Percentiles rank a stretch among this genome's conserved stretches.
These are phyloP conservation scores for Mycena amicta DNA, from an alignment of 768 basidiomycete genomes.

Conservation along the genomic window DNA sequence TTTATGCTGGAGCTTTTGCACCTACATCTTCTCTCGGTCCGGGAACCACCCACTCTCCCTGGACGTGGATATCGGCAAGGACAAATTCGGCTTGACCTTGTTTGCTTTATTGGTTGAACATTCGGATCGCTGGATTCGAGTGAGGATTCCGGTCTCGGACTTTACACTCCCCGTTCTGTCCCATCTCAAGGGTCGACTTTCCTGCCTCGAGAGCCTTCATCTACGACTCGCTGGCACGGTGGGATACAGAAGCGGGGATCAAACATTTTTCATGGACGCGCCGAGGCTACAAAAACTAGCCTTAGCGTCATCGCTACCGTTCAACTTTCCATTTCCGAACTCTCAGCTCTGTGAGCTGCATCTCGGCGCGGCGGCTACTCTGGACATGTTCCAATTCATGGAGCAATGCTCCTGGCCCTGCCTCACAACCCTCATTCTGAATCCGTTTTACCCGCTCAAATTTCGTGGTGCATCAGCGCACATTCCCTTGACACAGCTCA, in stretches of 20 bases:
- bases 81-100: background rate
- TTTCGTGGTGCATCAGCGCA: background rate
- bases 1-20: background rate
- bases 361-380: constrained; percentile 13
- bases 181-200: constrained; percentile 4
- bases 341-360: constrained; percentile 13
- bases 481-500: constrained; percentile 9
- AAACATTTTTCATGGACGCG: background rate
- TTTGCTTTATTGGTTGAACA: constrained; percentile 1
- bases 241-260: background rate
- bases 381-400: constrained; percentile 8
- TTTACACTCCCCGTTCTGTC: background rate
- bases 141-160: constrained; percentile 4
- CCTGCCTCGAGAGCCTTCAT: constrained; percentile 11
- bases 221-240: constrained; percentile 1
- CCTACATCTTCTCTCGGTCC: constrained; percentile 14
- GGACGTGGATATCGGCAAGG: constrained; percentile 2
- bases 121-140: constrained; percentile 6
- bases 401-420: constrained; percentile 11
- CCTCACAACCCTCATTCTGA: constrained; percentile 8
- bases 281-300: constrained; percentile 1
- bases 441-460: constrained; percentile 5
- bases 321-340: constrained; percentile 5
- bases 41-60: constrained; percentile 3
- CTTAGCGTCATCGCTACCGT: constrained; percentile 1